Conservation (phyloP, 768 basidiomycete genomes). For the Obba rivulosa region DNA sequence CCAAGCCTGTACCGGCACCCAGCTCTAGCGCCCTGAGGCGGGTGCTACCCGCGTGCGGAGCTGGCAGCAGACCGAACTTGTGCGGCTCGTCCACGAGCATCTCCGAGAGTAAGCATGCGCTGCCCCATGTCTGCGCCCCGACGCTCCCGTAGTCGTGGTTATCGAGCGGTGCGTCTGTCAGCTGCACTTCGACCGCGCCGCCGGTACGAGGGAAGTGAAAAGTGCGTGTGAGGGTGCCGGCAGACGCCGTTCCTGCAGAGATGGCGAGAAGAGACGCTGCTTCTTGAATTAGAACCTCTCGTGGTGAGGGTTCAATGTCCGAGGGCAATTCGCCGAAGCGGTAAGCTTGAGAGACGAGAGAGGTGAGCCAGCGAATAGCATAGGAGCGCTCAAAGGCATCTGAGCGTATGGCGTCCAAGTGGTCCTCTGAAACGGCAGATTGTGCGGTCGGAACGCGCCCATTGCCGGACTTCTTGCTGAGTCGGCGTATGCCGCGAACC, state of each 20-base stretch:
- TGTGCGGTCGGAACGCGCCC: not conserved
- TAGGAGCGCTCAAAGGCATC: conserved; percentile 70
- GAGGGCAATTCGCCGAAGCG: not conserved
- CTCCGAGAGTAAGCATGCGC: conserved; percentile 75
- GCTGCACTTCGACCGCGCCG: conserved; percentile 29
- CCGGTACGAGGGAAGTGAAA: conserved; percentile 37
- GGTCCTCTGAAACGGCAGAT: conserved; percentile 2
- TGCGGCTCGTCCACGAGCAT: conserved; percentile 56
- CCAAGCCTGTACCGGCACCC: conserved; percentile 54
- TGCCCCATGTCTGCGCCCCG: conserved; percentile 88
- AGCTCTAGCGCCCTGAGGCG: conserved; percentile 43
- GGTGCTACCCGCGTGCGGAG: not conserved
- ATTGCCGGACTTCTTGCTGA: conserved; percentile 15
- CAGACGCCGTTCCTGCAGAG: conserved; percentile 59
- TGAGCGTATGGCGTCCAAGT: conserved; percentile 31
- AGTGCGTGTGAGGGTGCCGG: conserved; percentile 49
- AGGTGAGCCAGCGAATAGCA: conserved; percentile 69
- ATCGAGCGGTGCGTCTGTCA: conserved; percentile 67
- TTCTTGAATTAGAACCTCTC: conserved; percentile 34
- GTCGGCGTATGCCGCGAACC: conserved; percentile 52
- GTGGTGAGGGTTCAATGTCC: not conserved
- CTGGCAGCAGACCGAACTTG: conserved; percentile 37
- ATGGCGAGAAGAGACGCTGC: conserved; percentile 61
- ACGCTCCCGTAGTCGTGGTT: conserved; percentile 68
- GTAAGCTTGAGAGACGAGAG: conserved; percentile 37